These are phyloP conservation scores for Chamaecrista fasciculata DNA, from an alignment of 306 rosid species.

Conservation along the genomic window DNA sequence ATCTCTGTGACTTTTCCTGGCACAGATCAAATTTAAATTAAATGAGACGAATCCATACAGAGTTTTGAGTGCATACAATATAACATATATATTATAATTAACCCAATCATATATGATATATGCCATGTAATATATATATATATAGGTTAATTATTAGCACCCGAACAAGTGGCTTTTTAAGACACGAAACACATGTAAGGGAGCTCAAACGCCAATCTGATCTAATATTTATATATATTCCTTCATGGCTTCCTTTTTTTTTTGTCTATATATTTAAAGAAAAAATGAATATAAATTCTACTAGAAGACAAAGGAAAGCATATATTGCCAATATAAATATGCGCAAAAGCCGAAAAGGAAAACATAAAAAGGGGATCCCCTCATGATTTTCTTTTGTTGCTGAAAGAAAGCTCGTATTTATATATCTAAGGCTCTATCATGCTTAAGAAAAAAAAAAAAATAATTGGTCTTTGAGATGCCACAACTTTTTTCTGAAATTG, in stretches of 20 bases:
- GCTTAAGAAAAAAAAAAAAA: neutral
- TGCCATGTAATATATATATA: no score
- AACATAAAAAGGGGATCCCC: constrained; percentile 28
- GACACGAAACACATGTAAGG: neutral
- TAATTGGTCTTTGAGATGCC: constrained; percentile 29
- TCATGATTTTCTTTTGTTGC: constrained; percentile 22
- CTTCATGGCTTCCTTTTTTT: neutral
- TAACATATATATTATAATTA: neutral
- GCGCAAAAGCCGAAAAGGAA: constrained; percentile 34
- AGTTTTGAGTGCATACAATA: neutral
- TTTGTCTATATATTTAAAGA: no score
- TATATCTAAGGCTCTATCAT: constrained; percentile 24
- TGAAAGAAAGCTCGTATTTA: constrained; percentile 20
- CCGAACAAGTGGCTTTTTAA: no score
- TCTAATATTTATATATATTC: neutral
- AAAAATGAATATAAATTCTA: no score
- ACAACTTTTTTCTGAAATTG: constrained; percentile 22
- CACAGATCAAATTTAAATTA: neutral
- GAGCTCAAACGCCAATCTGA: neutral
- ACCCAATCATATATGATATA: neutral
- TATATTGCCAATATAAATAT: no score
- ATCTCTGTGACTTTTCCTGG: constrained; percentile 24
- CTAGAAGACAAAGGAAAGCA: constrained; percentile 44
- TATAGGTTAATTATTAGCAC: no score
- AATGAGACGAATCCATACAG: neutral